Base-by-base conservation (phyloP, 768 basidiomycete species). In the Amanita polypyramis region DNA sequence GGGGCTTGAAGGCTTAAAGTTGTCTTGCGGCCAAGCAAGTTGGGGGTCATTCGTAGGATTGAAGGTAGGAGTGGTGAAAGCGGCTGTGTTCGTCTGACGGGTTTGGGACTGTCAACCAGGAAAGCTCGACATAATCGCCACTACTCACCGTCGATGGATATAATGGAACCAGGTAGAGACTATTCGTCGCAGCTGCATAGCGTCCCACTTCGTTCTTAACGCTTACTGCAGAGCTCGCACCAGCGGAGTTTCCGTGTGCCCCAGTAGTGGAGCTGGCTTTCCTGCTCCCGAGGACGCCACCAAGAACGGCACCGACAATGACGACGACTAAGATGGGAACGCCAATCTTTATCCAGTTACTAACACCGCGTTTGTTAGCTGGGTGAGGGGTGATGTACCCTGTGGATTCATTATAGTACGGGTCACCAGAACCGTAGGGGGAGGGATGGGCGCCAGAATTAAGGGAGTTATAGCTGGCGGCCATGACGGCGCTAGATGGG, bases 81-180 rank as follows among this genome's bases (percentile, higher is more conserved):
- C 77, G 25, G 82, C 85, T 9, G 78, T 66, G 58, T 89, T 83
- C 35, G 87, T 91, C 85, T 91, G 23, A 25, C 12, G 43, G 33
- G 19, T n/a, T 15, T 14, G 44, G 25, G 20, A 21, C 25, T 29
- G 43, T 44, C 32, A 27, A 20, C 44, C 23, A 6, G 11, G 25
- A 29, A 17, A 12, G n/a, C 3, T 29, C 5, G 15, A 6, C 8
- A 12, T 9, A 30, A 29, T 14, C 40, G 25, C 49, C 19, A 32
- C 46, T 33, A 77, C 89, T 69, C 52, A 94, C 93, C 4, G 88
- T 88, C 15, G 88, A 82, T 5, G 92, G 89, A 61, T 94, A 95
- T 21, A 93, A 59, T 0, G 94, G 94, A 47, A 90, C 71, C 69
- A 84, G 74, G 61, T 79, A 95, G 42, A 77, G 72, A 56, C 79